phyloP scores from a whole-genome alignment of 306 rosid genomes.

The Hippophae tibetana region DNA sequence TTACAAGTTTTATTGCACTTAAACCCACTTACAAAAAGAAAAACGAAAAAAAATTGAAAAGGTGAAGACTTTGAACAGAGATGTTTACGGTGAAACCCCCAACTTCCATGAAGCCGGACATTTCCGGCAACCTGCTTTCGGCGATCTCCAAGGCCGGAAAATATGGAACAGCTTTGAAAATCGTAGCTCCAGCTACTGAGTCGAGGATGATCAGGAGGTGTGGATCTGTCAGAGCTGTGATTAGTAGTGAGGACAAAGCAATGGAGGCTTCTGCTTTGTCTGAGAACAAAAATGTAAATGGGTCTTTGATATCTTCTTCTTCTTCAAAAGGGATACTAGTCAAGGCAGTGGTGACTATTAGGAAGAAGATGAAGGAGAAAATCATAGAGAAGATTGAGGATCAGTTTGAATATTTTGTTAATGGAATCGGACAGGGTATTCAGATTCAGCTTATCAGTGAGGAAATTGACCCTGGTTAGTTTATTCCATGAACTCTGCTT shows the following conservation, averaged over 20 bases:
- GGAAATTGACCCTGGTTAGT: constrained; percentile 61
- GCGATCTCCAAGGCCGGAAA: constrained; percentile 1
- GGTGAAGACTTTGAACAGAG: neutral
- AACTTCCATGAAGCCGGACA: constrained; percentile 16
- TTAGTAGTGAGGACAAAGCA: constrained; percentile 45
- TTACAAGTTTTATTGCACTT: too few relatives aligned
- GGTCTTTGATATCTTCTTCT: constrained; percentile 25
- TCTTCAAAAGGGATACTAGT: constrained; percentile 38
- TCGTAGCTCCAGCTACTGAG: neutral
- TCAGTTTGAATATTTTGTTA: constrained; percentile 60
- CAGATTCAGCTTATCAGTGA: constrained; percentile 67
- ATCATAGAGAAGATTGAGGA: constrained; percentile 52
- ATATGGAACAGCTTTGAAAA: neutral
- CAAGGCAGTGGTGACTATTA: constrained; percentile 52
- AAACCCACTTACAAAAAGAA: too few relatives aligned
- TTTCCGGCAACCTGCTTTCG: constrained; percentile 23
- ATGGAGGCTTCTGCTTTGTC: constrained; percentile 17
- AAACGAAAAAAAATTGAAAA: neutral
- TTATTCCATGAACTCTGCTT: neutral
- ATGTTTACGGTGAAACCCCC: constrained; percentile 41
- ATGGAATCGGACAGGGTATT: constrained; percentile 81
- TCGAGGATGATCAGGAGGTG: constrained; percentile 16
- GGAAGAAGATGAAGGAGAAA: constrained; percentile 73
- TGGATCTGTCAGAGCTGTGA: constrained; percentile 30
- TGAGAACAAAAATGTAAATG: constrained; percentile 29